A percentile compares a stretch with the other conserved stretches of the same genome.
phyloP scores from a whole-genome alignment of 495 filamentous ascomycete species.

The Penicillium odoratum region DNA sequence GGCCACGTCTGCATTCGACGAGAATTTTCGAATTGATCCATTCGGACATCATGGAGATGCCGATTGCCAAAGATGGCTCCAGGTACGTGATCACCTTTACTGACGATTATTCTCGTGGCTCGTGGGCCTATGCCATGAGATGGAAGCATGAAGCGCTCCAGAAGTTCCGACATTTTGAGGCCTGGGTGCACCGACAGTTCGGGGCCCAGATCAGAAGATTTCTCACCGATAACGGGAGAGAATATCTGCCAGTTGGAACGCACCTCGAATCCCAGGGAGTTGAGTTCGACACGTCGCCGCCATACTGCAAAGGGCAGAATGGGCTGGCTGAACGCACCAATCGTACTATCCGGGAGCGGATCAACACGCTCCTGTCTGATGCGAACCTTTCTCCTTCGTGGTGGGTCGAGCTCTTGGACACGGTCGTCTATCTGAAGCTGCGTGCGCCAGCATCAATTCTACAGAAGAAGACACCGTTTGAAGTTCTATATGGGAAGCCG shows the following conservation, averaged over 20 bases:
- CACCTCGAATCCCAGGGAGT: slow-evolving; percentile 12
- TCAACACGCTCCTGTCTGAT: slow-evolving; percentile 15
- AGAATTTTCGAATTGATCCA: slow-evolving; percentile 11
- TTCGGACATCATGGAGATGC: slow-evolving; percentile 15
- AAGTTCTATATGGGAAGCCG: too few relatives aligned
- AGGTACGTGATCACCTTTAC: slow-evolving; percentile 11
- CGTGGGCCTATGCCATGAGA: slow-evolving; percentile 6
- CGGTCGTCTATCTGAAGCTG: too few relatives aligned
- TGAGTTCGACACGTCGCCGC: slow-evolving; percentile 13
- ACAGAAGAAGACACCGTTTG: too few relatives aligned
- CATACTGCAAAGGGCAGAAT: slow-evolving; percentile 16
- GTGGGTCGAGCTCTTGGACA: too few relatives aligned
- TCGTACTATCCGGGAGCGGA: slow-evolving; percentile 15
- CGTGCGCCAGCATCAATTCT: too few relatives aligned
- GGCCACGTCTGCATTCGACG: slow-evolving; percentile 8
- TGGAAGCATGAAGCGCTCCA: slow-evolving; percentile 9
- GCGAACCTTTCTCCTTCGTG: too few relatives aligned
- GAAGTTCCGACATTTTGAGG: slow-evolving; percentile 7
- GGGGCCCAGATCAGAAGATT: slow-evolving; percentile 12
- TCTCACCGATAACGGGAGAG: slow-evolving; percentile 14
- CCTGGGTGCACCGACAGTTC: slow-evolving; percentile 9
- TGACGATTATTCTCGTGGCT: slow-evolving; percentile 10
- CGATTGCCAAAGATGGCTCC: slow-evolving; percentile 11
- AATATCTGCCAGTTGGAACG: slow-evolving; percentile 11
- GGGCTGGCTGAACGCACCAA: slow-evolving; percentile 15